Conservation (phyloP, 805 yeast genomes). For the Candida khao-thaluensis region DNA sequence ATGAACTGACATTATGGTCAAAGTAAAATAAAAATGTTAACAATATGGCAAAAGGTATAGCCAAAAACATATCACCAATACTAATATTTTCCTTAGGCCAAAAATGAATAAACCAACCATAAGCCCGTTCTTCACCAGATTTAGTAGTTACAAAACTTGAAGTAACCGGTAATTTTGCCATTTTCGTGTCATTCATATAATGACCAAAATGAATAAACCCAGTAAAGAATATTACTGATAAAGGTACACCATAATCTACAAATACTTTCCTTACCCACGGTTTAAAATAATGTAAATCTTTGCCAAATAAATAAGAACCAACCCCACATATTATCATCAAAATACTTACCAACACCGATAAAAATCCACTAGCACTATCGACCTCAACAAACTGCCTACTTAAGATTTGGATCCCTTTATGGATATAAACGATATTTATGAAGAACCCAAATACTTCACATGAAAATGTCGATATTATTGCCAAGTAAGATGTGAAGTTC, state of each 20-base stretch:
- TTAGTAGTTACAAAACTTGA: slow-evolving; percentile 73
- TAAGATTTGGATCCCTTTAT: slow-evolving; percentile 85
- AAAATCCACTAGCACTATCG: slow-evolving; percentile 55
- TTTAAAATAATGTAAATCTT: slow-evolving; percentile 58
- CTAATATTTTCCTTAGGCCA: slow-evolving; percentile 59
- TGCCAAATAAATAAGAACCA: slow-evolving; percentile 56
- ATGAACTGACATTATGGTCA: slow-evolving; percentile 92
- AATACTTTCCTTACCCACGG: slow-evolving; percentile 64
- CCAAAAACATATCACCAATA: slow-evolving; percentile 78
- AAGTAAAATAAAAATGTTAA: slow-evolving; percentile 84
- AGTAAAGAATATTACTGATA: slow-evolving; percentile 82
- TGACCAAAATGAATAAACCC: slow-evolving; percentile 95
- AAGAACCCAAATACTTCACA: slow-evolving; percentile 94
- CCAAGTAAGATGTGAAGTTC: slow-evolving; percentile 66
- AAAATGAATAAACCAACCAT: slow-evolving; percentile 77
- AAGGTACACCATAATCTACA: slow-evolving; percentile 83
- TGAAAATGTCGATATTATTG: slow-evolving; percentile 74
- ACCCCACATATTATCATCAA: slow-evolving; percentile 77
- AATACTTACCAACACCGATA: slow-evolving; percentile 71
- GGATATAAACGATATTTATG: slow-evolving; percentile 82
- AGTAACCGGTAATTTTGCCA: slow-evolving; percentile 67
- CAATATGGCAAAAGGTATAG: slow-evolving; percentile 88
- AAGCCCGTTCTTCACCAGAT: slow-evolving; percentile 35
- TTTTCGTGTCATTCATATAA: slow-evolving; percentile 50
- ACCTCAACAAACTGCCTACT: slow-evolving; percentile 59